Conservation (phyloP, 2,329 filamentous ascomycete species). For the Biscogniauxia marginata region DNA sequence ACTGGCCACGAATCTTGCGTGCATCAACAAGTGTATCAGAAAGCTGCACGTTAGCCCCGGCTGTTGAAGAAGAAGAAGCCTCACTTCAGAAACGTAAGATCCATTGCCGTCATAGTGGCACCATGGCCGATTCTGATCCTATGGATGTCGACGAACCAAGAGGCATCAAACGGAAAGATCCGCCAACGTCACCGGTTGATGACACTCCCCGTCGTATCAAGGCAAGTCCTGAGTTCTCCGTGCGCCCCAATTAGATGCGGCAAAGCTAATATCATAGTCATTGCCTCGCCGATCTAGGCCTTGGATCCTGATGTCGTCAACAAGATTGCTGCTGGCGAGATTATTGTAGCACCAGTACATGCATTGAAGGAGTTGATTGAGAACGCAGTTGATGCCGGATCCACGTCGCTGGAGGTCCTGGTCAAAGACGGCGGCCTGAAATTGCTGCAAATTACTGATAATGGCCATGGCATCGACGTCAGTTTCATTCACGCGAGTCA, state of each 20-base stretch:
- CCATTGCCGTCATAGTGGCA: conserved; percentile 5
- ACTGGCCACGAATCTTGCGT: too few relatives aligned
- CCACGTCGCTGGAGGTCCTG: conserved; percentile 84
- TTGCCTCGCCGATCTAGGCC: conserved; percentile 51
- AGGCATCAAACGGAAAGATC: conserved; percentile 51
- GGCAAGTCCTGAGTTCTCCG: conserved; percentile 33
- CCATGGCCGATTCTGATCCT: conserved; percentile 36
- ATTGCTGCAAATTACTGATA: conserved; percentile 93
- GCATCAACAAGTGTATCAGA: too few relatives aligned
- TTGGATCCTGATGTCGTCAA: conserved; percentile 93
- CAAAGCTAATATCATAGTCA: conserved; percentile 18
- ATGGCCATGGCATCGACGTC: conserved; percentile 93
- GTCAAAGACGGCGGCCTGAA: conserved; percentile 96
- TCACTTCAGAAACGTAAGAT: too few relatives aligned
- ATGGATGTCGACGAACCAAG: conserved; percentile 46
- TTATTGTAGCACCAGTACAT: conserved; percentile 95
- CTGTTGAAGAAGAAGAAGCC: neutral
- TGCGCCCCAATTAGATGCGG: neutral
- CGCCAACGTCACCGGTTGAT: conserved; percentile 35
- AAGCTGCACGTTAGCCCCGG: neutral
- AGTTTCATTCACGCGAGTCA: conserved; percentile 27
- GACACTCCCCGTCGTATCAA: conserved; percentile 43
- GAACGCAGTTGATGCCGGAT: conserved; percentile 95
- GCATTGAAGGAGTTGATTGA: conserved; percentile 96
- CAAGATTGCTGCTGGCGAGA: conserved; percentile 97